A percentile compares a stretch with the other conserved stretches of the same genome.
phyloP scores from a whole-genome alignment of 2,329 filamentous ascomycete genomes.

The Phoma herbarum region DNA sequence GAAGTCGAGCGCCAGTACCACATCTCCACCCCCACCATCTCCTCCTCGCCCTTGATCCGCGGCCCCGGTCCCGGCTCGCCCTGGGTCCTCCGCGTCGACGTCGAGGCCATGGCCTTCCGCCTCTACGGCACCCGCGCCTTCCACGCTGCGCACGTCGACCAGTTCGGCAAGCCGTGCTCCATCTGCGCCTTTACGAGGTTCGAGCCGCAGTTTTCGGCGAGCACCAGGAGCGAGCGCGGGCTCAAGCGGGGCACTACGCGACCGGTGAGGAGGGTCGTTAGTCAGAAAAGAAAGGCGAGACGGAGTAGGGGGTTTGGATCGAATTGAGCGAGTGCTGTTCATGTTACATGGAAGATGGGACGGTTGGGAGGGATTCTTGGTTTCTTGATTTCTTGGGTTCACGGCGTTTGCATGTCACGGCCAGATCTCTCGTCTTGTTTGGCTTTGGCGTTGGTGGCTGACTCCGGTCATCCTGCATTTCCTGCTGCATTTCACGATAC shows the following conservation, averaged over 20 bases:
- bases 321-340: neutral
- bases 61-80: slow-evolving; percentile 20
- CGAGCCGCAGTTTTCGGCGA: neutral
- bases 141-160: slow-evolving; percentile 35
- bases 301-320: neutral
- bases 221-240: slow-evolving; percentile 7
- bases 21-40: slow-evolving; percentile 29
- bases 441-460: neutral
- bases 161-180: slow-evolving; percentile 35
- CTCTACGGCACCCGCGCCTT: slow-evolving; percentile 44
- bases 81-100: slow-evolving; percentile 43
- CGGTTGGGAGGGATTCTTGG: neutral
- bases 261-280: slow-evolving; percentile 3
- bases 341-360: neutral
- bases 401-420: neutral
- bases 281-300: slow-evolving; percentile 12
- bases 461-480: neutral
- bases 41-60: slow-evolving; percentile 29
- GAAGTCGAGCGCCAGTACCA: slow-evolving; percentile 44
- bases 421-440: neutral
- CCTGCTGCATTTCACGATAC: neutral
- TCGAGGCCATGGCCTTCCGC: slow-evolving; percentile 41
- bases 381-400: too few relatives aligned
- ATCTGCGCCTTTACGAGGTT: slow-evolving; percentile 36
- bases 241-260: slow-evolving; percentile 16